Conservation (phyloP, 768 basidiomycete species). For the Lentinula guzmanii region DNA sequence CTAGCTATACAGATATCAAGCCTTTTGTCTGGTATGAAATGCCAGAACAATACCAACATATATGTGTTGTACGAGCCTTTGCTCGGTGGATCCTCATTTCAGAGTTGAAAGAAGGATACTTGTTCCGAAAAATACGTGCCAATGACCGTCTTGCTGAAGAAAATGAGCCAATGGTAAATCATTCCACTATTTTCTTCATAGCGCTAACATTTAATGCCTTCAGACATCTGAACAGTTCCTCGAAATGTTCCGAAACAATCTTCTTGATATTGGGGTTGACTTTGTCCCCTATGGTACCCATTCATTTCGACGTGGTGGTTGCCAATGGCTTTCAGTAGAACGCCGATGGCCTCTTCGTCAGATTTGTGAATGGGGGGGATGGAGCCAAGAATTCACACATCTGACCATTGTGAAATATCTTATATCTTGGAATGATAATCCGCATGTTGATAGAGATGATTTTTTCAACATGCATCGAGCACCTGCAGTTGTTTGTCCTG, state of each 20-base stretch:
- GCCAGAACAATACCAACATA: slow-evolving; percentile 4
- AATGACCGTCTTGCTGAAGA: slow-evolving; percentile 7
- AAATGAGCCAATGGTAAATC: slow-evolving; percentile 10
- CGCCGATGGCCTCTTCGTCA: slow-evolving; percentile 18
- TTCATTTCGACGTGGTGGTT: slow-evolving; percentile 22
- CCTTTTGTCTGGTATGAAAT: slow-evolving; percentile 11
- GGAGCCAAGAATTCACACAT: slow-evolving; percentile 15
- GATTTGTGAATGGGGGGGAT: slow-evolving; percentile 28
- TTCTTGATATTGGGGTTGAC: slow-evolving; percentile 21
- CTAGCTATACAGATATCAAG: slow-evolving; percentile 8
- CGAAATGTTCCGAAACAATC: slow-evolving; percentile 18
- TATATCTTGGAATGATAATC: no score
- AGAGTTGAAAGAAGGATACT: slow-evolving; percentile 3
- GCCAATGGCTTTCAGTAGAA: slow-evolving; percentile 21
- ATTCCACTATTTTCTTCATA: background rate
- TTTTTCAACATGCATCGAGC: slow-evolving; percentile 16
- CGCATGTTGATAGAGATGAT: slow-evolving; percentile 9
- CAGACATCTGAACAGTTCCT: slow-evolving; percentile 19
- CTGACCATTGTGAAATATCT: no score
- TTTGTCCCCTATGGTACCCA: slow-evolving; percentile 20
- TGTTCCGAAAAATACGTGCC: slow-evolving; percentile 10
- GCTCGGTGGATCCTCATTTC: slow-evolving; percentile 9
- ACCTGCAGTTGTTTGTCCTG: slow-evolving; percentile 9
- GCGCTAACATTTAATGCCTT: background rate
- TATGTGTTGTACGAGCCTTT: slow-evolving; percentile 14